Conservation (phyloP, 441 rosid genomes). For the Hypseocharis bilobata region DNA sequence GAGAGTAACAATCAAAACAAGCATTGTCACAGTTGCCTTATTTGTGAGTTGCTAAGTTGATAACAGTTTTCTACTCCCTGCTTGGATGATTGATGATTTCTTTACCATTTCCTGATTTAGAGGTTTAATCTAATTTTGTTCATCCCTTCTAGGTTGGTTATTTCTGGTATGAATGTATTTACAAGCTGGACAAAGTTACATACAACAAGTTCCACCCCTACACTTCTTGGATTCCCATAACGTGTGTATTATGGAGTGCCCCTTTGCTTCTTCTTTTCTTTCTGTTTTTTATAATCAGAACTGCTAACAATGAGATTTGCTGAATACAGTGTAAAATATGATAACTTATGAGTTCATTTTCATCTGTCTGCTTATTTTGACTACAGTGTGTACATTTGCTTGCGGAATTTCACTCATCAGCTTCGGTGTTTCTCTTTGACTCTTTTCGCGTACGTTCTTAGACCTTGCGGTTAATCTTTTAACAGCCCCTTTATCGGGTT, state of each 20-base stretch:
- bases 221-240: conserved; percentile 97
- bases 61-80: not conserved
- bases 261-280: conserved; percentile 6
- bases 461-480: conserved; percentile 5
- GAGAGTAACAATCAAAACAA: conserved; percentile 55
- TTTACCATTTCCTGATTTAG: conserved; percentile 2
- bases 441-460: conserved; percentile 68
- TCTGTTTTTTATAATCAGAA: too few relatives aligned
- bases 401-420: conserved; percentile 81
- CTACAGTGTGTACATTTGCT: conserved; percentile 80
- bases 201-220: conserved; percentile 96
- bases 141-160: conserved; percentile 62
- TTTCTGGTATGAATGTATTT: conserved; percentile 81
- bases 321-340: conserved; percentile 5
- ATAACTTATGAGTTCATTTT: not conserved
- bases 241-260: conserved; percentile 41
- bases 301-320: conserved; percentile 11
- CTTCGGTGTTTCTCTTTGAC: conserved; percentile 62
- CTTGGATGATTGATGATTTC: conserved; percentile 9
- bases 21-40: conserved; percentile 46
- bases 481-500: not conserved
- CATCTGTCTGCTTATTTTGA: conserved; percentile 20
- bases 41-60: conserved; percentile 42
- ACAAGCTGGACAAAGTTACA: conserved; percentile 83
- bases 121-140: conserved; percentile 15